Evolutionary conservation across 176 grass and related monocot species (phyloP).

Genomic region (Dactylis glomerata): DNA sequence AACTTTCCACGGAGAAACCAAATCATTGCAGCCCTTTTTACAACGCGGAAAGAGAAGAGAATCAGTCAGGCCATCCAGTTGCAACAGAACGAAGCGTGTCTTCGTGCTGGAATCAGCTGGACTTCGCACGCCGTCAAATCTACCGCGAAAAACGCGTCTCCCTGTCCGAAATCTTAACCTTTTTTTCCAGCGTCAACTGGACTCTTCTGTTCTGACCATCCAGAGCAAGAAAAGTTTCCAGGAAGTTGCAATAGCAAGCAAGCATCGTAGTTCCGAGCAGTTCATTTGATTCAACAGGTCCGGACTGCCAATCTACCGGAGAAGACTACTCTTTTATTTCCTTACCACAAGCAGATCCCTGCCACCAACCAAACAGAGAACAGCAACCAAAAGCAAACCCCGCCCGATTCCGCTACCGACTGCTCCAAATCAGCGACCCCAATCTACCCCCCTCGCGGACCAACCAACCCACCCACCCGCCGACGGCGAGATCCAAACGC

Average conservation of each 20-base stretch:
- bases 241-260: neutral
- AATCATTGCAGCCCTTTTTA: constrained; percentile 23
- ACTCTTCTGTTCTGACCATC: neutral
- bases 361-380: constrained; percentile 28
- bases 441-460: neutral
- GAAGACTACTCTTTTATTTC: neutral
- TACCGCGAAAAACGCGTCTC: neutral
- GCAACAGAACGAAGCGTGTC: neutral
- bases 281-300: constrained; percentile 15
- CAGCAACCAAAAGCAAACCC: neutral
- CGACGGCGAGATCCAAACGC: constrained; percentile 30
- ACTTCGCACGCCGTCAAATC: neutral
- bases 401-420: constrained; percentile 4
- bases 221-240: constrained; percentile 15
- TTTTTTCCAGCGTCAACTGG: constrained; percentile 12
- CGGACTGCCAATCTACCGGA: neutral
- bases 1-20: neutral
- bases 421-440: constrained; percentile 3
- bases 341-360: constrained; percentile 19
- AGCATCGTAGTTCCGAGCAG: neutral
- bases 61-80: neutral
- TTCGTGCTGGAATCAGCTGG: neutral
- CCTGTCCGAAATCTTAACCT: neutral
- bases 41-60: neutral
- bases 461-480: neutral